A percentile compares a stretch with the other conserved stretches of the same genome.
Conservation (phyloP, 345 rosid genomes). For the Lumnitzera littorea region DNA sequence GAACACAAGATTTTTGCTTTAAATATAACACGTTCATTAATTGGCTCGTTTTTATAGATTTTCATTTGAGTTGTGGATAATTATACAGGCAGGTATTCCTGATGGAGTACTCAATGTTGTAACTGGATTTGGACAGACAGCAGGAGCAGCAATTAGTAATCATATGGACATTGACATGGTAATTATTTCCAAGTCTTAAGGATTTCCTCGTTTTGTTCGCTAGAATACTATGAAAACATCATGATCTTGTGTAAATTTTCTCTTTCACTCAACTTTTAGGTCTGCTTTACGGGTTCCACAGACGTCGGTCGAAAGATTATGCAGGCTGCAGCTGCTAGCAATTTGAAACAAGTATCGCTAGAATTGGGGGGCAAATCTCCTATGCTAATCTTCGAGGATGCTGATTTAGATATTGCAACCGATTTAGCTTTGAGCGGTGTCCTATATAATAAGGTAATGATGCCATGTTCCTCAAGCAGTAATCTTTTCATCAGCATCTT, state of each 20-base stretch:
- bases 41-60: too few relatives aligned
- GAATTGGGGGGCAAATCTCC: slow-evolving; percentile 93
- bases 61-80: too few relatives aligned
- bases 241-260: too few relatives aligned
- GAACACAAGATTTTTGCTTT: too few relatives aligned
- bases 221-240: too few relatives aligned
- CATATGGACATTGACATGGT: slow-evolving; percentile 92
- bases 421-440: slow-evolving; percentile 50
- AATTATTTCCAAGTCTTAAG: background rate
- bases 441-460: slow-evolving; percentile 44
- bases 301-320: slow-evolving; percentile 63
- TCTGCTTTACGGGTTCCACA: slow-evolving; percentile 83
- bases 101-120: slow-evolving; percentile 81
- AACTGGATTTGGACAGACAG: slow-evolving; percentile 63
- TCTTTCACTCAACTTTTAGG: slow-evolving; percentile 21
- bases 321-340: slow-evolving; percentile 72
- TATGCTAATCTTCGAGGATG: slow-evolving; percentile 67
- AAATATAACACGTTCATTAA: too few relatives aligned
- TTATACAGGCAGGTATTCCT: slow-evolving; percentile 65
- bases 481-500: too few relatives aligned
- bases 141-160: slow-evolving; percentile 69
- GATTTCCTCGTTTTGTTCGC: background rate
- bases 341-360: slow-evolving; percentile 60
- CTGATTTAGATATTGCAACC: slow-evolving; percentile 50
- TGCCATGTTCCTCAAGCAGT: too few relatives aligned